These are phyloP conservation scores for Nelumbo lutea DNA, from an alignment of 164 flowering plant species.

Conservation along the genomic window DNA sequence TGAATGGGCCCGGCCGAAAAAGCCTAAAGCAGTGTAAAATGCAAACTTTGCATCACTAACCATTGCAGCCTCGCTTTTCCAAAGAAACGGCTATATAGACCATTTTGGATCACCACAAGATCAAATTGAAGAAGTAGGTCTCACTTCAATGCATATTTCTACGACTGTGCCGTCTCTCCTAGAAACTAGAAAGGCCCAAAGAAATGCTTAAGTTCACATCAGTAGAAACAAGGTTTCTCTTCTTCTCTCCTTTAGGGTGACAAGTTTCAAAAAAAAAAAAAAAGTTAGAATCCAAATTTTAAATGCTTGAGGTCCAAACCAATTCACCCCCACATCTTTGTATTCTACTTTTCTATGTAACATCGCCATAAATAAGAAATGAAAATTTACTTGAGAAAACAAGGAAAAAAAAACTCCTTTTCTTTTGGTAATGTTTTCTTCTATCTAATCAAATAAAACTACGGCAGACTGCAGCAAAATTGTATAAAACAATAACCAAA, in stretches of 20 bases:
- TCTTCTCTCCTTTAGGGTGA: not conserved
- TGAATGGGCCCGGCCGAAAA: no score
- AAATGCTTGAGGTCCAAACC: not conserved
- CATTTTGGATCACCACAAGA: slow-evolving; percentile 71
- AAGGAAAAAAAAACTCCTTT: no score
- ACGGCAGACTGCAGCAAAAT: no score
- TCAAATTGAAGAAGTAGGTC: slow-evolving; percentile 87
- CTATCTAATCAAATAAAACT: no score
- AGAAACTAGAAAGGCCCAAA: slow-evolving; percentile 72
- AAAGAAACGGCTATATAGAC: slow-evolving; percentile 63
- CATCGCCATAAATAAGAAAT: no score
- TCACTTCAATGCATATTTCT: slow-evolving; percentile 62
- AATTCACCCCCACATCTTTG: not conserved
- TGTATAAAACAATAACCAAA: not conserved
- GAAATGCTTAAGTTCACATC: slow-evolving; percentile 52
- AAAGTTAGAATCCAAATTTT: not conserved
- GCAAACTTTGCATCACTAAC: no score
- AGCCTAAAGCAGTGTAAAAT: no score
- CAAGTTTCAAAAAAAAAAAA: not conserved
- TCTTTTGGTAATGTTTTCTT: no score
- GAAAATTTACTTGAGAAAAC: no score
- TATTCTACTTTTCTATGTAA: not conserved
- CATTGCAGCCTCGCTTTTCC: no score
- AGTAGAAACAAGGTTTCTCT: slow-evolving; percentile 1
- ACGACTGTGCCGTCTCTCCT: slow-evolving; percentile 69